These are phyloP conservation scores for Misopates orontium DNA, from an alignment of 257 asterid species.

Conservation along the genomic window DNA sequence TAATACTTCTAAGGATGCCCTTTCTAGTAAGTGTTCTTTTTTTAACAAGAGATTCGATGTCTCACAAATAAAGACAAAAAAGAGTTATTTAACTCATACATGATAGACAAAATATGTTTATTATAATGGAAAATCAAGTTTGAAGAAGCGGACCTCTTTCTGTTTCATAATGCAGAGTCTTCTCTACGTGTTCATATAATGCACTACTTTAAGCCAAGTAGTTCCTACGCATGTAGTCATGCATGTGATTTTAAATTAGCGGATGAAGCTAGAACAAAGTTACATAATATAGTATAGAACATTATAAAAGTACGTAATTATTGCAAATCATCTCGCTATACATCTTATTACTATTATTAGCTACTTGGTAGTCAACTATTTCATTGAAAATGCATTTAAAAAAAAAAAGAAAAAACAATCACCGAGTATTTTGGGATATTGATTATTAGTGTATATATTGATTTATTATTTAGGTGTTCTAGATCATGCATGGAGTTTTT, in stretches of 20 bases:
- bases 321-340: no score
- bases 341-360: no score
- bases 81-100: conserved; percentile 20
- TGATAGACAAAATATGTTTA: not conserved
- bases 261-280: not conserved
- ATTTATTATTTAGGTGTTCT: no score
- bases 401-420: no score
- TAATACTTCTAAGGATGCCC: conserved; percentile 27
- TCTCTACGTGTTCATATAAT: conserved; percentile 25
- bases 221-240: not conserved
- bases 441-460: no score
- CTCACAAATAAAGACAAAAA: conserved; percentile 51
- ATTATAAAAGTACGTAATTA: no score
- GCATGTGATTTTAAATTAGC: not conserved
- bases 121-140: conserved; percentile 19
- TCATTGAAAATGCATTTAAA: no score
- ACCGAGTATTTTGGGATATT: no score
- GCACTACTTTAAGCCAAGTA: not conserved
- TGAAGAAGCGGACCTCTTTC: not conserved
- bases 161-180: not conserved
- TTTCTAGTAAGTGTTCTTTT: conserved; percentile 24
- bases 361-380: no score
- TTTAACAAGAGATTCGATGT: conserved; percentile 48
- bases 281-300: no score
- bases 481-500: no score